A percentile compares a stretch with the other conserved stretches of the same genome.
Conservation (phyloP, 345 rosid genomes). For the Syzygium jambos region DNA sequence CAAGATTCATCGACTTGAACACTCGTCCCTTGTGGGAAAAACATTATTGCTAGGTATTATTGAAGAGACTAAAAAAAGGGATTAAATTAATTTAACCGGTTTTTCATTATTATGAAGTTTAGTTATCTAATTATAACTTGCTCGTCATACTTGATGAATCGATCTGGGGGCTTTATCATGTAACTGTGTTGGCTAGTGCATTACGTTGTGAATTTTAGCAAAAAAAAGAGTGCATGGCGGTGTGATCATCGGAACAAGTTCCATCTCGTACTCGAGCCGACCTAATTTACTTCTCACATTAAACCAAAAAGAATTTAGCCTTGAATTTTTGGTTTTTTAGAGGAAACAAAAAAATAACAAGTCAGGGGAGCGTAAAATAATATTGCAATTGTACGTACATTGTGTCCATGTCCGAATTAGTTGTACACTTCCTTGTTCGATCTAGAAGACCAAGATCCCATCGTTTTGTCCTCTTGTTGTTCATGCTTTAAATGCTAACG, state of each 20-base stretch:
- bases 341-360: background rate
- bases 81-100: background rate
- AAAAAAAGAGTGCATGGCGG: background rate
- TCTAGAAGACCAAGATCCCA: background rate
- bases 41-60: background rate
- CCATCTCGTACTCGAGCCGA: background rate
- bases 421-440: background rate
- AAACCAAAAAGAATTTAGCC: background rate
- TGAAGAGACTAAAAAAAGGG: background rate
- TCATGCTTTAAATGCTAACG: background rate
- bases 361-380: background rate
- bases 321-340: background rate
- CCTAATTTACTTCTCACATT: background rate
- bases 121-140: background rate
- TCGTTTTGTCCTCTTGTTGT: background rate
- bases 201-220: background rate
- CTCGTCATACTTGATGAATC: background rate
- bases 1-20: background rate
- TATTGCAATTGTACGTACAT: background rate
- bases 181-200: background rate
- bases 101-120: background rate
- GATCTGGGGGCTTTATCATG: background rate
- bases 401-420: background rate
- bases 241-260: background rate
- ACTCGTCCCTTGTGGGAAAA: background rate